Base-by-base conservation (phyloP, 2,329 filamentous ascomycete genomes). In the Sporothrix luriei region DNA sequence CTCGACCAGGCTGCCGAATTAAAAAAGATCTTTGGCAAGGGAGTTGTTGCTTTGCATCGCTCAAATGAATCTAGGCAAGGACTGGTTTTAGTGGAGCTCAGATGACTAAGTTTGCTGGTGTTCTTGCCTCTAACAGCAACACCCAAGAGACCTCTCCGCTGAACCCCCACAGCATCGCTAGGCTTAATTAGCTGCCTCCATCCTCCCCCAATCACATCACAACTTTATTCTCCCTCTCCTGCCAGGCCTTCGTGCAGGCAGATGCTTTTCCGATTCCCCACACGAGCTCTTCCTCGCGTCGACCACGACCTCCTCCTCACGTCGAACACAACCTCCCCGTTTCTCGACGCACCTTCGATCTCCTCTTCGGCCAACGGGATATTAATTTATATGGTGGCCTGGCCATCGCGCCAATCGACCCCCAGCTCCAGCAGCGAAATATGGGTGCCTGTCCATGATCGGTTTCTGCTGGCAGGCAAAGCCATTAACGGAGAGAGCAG, bases 381-480 rank as follows among this genome's bases (percentile, higher is more conserved):
- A 16, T n/a, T 4, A n/a, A 14, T 61, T 61, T 61, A 24, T 43
- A 24, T n/a, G 38, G 57, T 19, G 40, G 51, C 54, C 54, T 48
- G 24, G 51, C 24, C 49, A 33, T 24, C 24, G 7, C 33, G 19
- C n/a, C 33, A 54, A 54, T 6, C 14, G 14, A 49, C 16, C 46
- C 46, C 46, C 16, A 14, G 62, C 24, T 16, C 52, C 13, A 10
- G 11, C 14, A 49, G 38, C 13, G 16, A 54, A 84, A 71, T 71
- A 70, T 70, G 68, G 68, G 49, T 72, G 71, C 69, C 71, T 72
- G 26, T 33, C 46, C n/a, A 21, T 62, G 57, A 62, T 62, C 21
- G 33, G 21, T 61, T 10, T 5, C 14, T n/a, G n/a, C 3, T 46
- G 24, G n/a, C 55, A n/a, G n/a, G 40, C 33, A 49, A 49, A 33